Percentiles rank a stretch among this genome's conserved stretches.
Conservation (phyloP, 1,284 basidiomycete genomes). For the Rhodotorula sp. region DNA sequence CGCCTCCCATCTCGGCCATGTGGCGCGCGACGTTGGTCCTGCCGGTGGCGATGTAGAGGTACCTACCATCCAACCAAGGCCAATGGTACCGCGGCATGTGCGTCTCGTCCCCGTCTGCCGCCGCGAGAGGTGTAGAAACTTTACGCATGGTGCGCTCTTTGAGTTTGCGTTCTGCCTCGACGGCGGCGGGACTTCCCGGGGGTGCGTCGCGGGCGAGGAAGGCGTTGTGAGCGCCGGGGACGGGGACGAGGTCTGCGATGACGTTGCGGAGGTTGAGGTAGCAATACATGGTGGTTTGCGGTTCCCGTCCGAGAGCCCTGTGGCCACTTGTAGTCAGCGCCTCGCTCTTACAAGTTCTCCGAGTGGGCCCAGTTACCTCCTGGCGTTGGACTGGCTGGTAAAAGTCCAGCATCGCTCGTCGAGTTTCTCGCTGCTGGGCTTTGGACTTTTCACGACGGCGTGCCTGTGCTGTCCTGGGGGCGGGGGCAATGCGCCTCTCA, state of each 20-base stretch:
- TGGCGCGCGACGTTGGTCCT: conserved; percentile 22
- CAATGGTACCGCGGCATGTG: conserved; percentile 31
- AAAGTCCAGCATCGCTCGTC: conserved; percentile 38
- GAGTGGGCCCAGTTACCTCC: too few relatives aligned
- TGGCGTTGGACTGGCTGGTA: conserved; percentile 33
- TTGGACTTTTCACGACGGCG: background rate
- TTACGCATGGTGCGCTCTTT: background rate
- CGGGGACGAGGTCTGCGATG: conserved; percentile 29
- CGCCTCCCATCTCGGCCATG: conserved; percentile 30
- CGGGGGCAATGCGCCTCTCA: background rate
- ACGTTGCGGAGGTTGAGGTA: conserved; percentile 38
- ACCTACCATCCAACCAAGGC: conserved; percentile 33
- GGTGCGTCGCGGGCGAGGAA: conserved; percentile 31
- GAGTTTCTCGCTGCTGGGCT: conserved; percentile 13
- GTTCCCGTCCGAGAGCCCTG: conserved; percentile 31
- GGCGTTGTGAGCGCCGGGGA: conserved; percentile 29
- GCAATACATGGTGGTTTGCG: conserved; percentile 28
- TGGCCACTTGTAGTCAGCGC: too few relatives aligned
- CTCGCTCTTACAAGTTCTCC: too few relatives aligned
- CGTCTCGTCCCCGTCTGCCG: background rate
- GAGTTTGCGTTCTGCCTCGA: background rate
- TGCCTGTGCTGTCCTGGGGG: background rate
- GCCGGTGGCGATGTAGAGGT: conserved; percentile 35
- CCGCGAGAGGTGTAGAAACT: background rate
- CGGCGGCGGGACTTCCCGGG: background rate